Percentiles rank a stretch among this genome's conserved stretches.
Evolutionary conservation across 202 grass and related monocot species (phyloP).

Genomic region (Dendrocalamus latiflorus): DNA sequence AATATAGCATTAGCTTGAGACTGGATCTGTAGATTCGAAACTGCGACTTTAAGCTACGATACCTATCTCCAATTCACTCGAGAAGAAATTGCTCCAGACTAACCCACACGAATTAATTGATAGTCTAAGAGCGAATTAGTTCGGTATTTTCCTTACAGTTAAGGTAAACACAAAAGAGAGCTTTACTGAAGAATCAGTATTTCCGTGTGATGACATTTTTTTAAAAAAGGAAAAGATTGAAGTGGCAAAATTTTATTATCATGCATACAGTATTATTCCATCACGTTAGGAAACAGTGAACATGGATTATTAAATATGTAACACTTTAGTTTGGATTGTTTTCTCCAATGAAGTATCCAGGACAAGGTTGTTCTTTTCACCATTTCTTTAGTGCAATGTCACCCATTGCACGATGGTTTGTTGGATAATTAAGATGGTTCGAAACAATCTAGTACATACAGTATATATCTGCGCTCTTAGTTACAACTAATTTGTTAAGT

Average conservation of each 20-base stretch:
- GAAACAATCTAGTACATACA: background rate
- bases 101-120: too few relatives aligned
- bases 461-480: background rate
- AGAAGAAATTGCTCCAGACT: background rate
- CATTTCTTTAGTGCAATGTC: conserved; percentile 21
- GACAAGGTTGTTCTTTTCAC: conserved; percentile 8
- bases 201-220: background rate
- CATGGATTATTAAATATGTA: background rate
- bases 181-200: background rate
- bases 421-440: conserved; percentile 5
- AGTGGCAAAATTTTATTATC: background rate
- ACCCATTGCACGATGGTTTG: background rate
- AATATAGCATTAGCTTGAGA: too few relatives aligned
- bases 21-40: too few relatives aligned
- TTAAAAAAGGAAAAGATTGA: background rate
- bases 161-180: background rate
- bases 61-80: background rate
- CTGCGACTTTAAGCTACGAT: too few relatives aligned
- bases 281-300: background rate
- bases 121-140: background rate
- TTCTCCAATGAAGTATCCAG: background rate
- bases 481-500: background rate
- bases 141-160: background rate
- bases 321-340: background rate
- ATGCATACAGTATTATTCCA: background rate